Conservation (phyloP, 257 asterid species). For the Gentiana macrophylla region DNA sequence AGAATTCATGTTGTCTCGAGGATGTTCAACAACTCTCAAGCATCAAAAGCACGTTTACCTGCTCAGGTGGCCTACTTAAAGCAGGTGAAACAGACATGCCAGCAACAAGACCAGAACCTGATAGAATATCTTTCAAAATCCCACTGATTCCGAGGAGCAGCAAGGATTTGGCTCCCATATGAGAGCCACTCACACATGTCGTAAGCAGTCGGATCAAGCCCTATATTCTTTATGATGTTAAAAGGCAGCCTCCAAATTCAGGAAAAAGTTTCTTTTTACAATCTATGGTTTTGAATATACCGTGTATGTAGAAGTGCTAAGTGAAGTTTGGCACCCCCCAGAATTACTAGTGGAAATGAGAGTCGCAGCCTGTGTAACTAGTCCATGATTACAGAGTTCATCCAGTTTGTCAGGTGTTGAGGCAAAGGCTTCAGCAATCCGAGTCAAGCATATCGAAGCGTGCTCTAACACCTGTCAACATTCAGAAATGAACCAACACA, state of each 20-base stretch:
- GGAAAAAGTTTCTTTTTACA: background rate
- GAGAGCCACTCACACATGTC: slow-evolving; percentile 91
- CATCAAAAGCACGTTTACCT: slow-evolving; percentile 36
- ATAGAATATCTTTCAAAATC: slow-evolving; percentile 77
- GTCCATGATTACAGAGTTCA: slow-evolving; percentile 93
- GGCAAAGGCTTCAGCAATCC: slow-evolving; percentile 97
- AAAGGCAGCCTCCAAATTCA: slow-evolving; percentile 11
- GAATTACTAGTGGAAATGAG: slow-evolving; percentile 77
- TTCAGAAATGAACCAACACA: background rate
- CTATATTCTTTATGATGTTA: slow-evolving; percentile 39
- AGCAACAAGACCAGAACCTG: slow-evolving; percentile 82
- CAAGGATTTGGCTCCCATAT: slow-evolving; percentile 74
- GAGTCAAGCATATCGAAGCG: slow-evolving; percentile 93
- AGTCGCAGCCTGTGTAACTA: slow-evolving; percentile 85
- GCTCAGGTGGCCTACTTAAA: slow-evolving; percentile 90
- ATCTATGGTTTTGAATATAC: slow-evolving; percentile 23
- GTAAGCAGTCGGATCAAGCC: slow-evolving; percentile 92
- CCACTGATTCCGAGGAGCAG: slow-evolving; percentile 91
- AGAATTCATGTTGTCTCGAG: background rate
- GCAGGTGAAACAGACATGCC: slow-evolving; percentile 88
- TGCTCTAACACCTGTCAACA: slow-evolving; percentile 64
- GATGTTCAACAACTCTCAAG: too few species aligned
- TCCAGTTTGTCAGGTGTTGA: slow-evolving; percentile 93
- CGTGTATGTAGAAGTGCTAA: slow-evolving; percentile 88
- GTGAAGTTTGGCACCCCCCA: slow-evolving; percentile 93